These are phyloP conservation scores for Phlyctochytrium bullatum DNA, from an alignment of 192 early-diverging fungal species.

Conservation along the genomic window DNA sequence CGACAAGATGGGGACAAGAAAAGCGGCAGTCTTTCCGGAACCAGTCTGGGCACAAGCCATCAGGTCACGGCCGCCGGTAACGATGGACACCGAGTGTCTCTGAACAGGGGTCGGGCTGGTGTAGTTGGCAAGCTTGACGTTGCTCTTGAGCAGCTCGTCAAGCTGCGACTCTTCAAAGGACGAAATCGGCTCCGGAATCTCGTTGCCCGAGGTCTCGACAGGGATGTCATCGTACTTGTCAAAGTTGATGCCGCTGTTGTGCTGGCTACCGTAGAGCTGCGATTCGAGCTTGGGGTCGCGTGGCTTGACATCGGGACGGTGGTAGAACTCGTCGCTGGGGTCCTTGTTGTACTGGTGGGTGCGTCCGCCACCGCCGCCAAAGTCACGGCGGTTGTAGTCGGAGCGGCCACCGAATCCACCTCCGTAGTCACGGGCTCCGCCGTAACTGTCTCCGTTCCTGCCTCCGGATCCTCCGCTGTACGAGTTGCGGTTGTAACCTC, in stretches of 20 bases:
- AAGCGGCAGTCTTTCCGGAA: constrained; percentile 84
- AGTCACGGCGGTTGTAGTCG: not conserved
- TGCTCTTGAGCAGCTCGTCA: constrained; percentile 82
- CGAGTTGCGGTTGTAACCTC: not conserved
- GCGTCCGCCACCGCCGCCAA: constrained; percentile 8
- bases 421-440: not conserved
- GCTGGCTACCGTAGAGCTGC: constrained; percentile 75
- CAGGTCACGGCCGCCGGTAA: constrained; percentile 80
- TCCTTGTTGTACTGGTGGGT: constrained; percentile 28
- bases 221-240: constrained; percentile 99
- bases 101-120: constrained; percentile 92
- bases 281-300: constrained; percentile 76
- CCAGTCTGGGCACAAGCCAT: constrained; percentile 99
- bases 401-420: constrained; percentile 2
- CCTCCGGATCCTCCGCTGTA: not conserved
- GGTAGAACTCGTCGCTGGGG: constrained; percentile 69
- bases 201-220: constrained; percentile 76
- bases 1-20: constrained; percentile 94
- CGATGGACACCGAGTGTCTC: constrained; percentile 76
- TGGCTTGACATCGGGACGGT: constrained; percentile 68
- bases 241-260: constrained; percentile 96
- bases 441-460: not conserved
- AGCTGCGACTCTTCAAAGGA: constrained; percentile 69
- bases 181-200: constrained; percentile 47
- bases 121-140: constrained; percentile 88